Evolutionary conservation across 1,139 yeast genomes (phyloP), one percentile per base, ranked within the genome.

Genomic region (Candida sp.): DNA sequence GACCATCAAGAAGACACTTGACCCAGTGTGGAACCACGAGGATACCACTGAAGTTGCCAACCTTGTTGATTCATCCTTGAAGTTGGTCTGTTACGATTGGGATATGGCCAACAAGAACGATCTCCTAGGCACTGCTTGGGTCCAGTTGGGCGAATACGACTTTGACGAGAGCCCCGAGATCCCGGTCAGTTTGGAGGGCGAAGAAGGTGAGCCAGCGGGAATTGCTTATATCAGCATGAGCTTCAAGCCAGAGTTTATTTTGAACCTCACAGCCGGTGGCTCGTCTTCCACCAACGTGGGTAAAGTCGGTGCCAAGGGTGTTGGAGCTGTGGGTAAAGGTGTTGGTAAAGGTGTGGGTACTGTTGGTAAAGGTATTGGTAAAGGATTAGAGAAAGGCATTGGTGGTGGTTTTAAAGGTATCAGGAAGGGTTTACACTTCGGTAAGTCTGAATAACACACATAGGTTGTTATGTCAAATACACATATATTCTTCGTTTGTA

Each of bases 41-140:
- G 70, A 77, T 2, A 74, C 80, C 23, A 73, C 85, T 32, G 75
- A 77, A 27, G 82, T 88, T 26, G 65, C 73, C 38, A 81, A 88
- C 66, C 82, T 90, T 63, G 83, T 80, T 51, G 85, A 84, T 63
- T 83, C 91, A 9, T 68, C 70, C 4, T 69, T 93, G 52, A 73
- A 73, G 53, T 76, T 90, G 46, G 81, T 78, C 50, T 84, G 90
- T 32, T 79, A 68, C 61, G 99, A 94, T 66, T 93, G 98, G 97
- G 99, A 94, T 70, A 83, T 93, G 58, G 97, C 97, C 56, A 90
- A 86, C 56, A 84, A 81, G 55, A 96, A 94, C 67, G 98, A 94
- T 68, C 76, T 80, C 54, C 77, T 94, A 52, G 97, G 98, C 51
- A 72, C 72, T 34, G 91, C 86, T n/a, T 61, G 63, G 28, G 66